A percentile compares a stretch with the other conserved stretches of the same genome.
Evolutionary conservation across 129 eudicot genomes (phyloP).

Genomic region (Cynara cardunculus): DNA sequence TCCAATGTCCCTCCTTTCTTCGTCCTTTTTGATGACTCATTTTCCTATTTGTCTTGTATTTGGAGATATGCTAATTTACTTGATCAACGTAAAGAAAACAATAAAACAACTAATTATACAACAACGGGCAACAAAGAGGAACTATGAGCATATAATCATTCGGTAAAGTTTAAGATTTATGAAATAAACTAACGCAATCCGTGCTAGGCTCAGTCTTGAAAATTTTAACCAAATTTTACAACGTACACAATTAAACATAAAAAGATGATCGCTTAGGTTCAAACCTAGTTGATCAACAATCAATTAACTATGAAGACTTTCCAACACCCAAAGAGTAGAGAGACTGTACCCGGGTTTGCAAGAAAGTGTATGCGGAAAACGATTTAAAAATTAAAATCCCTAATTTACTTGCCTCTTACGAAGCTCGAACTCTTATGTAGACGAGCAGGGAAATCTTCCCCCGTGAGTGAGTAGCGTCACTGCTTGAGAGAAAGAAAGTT

Average conservation of each 20-base stretch:
- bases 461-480: not conserved
- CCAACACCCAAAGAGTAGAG: no score
- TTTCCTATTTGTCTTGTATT: not conserved
- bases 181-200: not conserved
- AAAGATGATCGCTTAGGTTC: not conserved
- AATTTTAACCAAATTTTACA: not conserved
- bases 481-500: not conserved
- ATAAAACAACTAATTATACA: not conserved
- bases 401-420: not conserved
- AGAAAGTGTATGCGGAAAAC: not conserved
- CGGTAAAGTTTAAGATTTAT: not conserved
- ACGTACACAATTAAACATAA: not conserved
- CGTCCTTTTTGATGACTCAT: not conserved
- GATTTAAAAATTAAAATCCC: not conserved
- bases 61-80: not conserved
- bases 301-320: not conserved
- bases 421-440: not conserved
- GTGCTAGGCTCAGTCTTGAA: not conserved
- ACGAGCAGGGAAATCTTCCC: not conserved
- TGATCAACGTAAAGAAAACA: not conserved
- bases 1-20: not conserved
- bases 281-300: not conserved
- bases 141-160: not conserved
- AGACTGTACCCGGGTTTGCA: no score
- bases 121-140: not conserved